Base-by-base conservation (phyloP, 805 yeast genomes). In the Hanseniaspora lindneri region DNA sequence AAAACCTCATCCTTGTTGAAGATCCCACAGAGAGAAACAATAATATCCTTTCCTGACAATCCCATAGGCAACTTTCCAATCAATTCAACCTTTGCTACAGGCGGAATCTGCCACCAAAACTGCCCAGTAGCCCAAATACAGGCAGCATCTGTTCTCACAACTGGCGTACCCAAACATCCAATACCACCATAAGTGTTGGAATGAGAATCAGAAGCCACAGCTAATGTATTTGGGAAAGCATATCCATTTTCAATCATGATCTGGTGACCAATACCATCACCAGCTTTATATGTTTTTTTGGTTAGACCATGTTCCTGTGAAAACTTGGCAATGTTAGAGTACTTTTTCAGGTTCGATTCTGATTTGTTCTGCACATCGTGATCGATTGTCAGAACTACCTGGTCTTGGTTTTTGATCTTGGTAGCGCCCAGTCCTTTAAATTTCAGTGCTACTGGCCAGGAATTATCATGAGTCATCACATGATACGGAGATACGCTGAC, bases 51-150 rank as follows among this genome's bases (percentile, higher is more conserved):
- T 53, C 99, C 99, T 3, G 95, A 79, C 16, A 85, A 87, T 16
- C 96, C 96, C 44, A 73, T 66, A 11, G 94, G 95, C 51, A 92
- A 73, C 55, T 75, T 65, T 37, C 96, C 96, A 54, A 74, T 70
- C 49, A 92, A 73, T 63, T 85, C 94, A 9, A 92, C 97, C 58
- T 79, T 77, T 30, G 97, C 98, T 21, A 92, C 97, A 0, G 98
- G 97, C 2, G 99, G 99, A 49, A 92, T 85, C 75, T 94, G 98
- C 98, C 98, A 92, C 99, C 99, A 92, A 3, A 98, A 92, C 68
- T 87, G 94, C 35, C 97, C 97, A 0, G 99, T 92, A 11, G 99
- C 97, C 99, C 99, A 92, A 55, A 92, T 89, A 9, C 96, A 78
- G 3, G 99, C 99, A 20, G 97, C 98, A 66, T 92, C 99, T 0